phyloP scores from a whole-genome alignment of 2,329 filamentous ascomycete species.

The Cercospora zeina region DNA sequence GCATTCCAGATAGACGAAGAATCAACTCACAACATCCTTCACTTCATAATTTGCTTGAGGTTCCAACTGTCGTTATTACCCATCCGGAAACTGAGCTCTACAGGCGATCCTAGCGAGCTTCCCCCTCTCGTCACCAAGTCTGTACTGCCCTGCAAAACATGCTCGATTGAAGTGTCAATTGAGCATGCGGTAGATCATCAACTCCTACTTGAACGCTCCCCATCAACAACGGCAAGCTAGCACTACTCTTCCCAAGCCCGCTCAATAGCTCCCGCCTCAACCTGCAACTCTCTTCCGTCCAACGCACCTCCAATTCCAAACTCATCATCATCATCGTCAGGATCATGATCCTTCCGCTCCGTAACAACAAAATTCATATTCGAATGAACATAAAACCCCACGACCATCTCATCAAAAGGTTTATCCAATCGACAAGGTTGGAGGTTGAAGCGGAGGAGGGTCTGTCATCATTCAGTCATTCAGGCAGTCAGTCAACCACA shows the following conservation, averaged over 20 bases:
- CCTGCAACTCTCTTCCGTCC: neutral
- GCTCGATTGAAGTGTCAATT: too few species aligned
- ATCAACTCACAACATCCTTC: too few species aligned
- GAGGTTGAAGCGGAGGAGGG: constrained; percentile 42
- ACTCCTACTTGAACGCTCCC: too few species aligned
- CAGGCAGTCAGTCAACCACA: constrained; percentile 1
- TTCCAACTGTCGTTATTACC: too few species aligned
- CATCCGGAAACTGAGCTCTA: too few species aligned
- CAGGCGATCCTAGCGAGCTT: too few species aligned
- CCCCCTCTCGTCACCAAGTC: too few species aligned
- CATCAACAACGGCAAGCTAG: too few species aligned
- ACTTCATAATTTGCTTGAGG: too few species aligned
- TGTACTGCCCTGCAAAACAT: too few species aligned
- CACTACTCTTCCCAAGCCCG: constrained; percentile 21
- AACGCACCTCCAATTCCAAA: neutral
- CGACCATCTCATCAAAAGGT: constrained; percentile 42
- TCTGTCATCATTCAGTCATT: constrained; percentile 28
- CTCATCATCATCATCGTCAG: constrained; percentile 2
- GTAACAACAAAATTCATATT: constrained; percentile 44
- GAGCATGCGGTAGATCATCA: too few species aligned
- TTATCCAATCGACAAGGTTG: constrained; percentile 43
- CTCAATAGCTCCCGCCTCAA: constrained; percentile 28
- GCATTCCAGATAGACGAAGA: too few species aligned
- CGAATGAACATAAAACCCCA: constrained; percentile 43
- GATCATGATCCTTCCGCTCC: constrained; percentile 28